A percentile compares a stretch with the other conserved stretches of the same genome.
Evolutionary conservation across 371 early-diverging fungal species (phyloP).

Genomic region (Actinomortierella ambigua): DNA sequence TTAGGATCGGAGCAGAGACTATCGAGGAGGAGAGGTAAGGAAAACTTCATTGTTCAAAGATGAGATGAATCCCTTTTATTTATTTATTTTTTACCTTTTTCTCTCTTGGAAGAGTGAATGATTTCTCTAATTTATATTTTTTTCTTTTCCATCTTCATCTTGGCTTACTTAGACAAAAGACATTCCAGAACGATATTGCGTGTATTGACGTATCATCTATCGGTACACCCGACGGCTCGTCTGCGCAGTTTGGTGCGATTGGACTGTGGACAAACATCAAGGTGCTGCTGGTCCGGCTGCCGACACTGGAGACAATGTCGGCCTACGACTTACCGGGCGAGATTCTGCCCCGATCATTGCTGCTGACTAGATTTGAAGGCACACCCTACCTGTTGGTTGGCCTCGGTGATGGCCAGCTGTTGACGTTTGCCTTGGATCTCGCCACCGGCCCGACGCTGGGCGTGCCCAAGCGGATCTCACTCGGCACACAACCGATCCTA

Average conservation of each 20-base stretch:
- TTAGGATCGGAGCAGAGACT: slow-evolving; percentile 54
- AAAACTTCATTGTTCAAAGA: too few species aligned
- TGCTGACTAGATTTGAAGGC: slow-evolving; percentile 65
- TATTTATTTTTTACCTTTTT: too few species aligned
- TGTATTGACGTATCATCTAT: slow-evolving; percentile 73
- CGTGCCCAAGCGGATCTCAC: slow-evolving; percentile 69
- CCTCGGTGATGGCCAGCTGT: slow-evolving; percentile 83
- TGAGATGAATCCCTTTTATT: too few species aligned
- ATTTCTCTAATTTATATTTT: background rate
- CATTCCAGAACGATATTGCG: slow-evolving; percentile 70
- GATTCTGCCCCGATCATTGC: slow-evolving; percentile 75
- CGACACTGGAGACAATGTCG: slow-evolving; percentile 56
- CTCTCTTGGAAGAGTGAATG: too few species aligned
- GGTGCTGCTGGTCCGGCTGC: slow-evolving; percentile 66
- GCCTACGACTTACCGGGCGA: slow-evolving; percentile 60
- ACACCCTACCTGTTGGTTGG: slow-evolving; percentile 72
- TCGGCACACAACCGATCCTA: slow-evolving; percentile 81
- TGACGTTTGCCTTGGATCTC: slow-evolving; percentile 57
- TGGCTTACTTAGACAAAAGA: slow-evolving; percentile 41
- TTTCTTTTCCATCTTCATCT: background rate
- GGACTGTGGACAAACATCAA: slow-evolving; percentile 80
- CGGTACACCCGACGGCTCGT: slow-evolving; percentile 41
- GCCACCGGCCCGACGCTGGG: slow-evolving; percentile 46
- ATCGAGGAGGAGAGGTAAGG: slow-evolving; percentile 56
- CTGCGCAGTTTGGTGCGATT: slow-evolving; percentile 64